phyloP scores from a whole-genome alignment of 306 rosid species.

The Echinosophora koreensis region DNA sequence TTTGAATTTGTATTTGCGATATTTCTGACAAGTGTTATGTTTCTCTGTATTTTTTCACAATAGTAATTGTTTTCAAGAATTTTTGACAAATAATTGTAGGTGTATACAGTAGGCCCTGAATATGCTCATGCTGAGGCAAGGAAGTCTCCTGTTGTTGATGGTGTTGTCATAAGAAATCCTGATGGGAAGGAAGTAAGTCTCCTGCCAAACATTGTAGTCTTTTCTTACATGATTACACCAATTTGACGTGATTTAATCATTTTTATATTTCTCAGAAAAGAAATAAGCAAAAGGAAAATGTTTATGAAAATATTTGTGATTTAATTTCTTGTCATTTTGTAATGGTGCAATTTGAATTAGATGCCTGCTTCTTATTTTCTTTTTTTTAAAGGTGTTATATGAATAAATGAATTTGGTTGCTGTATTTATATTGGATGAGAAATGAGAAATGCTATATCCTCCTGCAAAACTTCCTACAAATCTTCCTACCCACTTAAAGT shows the following conservation, averaged over 20 bases:
- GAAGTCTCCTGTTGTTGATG: constrained; percentile 99
- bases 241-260: too few species aligned
- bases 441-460: too few species aligned
- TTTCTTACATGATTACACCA: not conserved
- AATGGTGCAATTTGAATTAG: too few species aligned
- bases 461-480: too few species aligned
- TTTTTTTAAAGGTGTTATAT: too few species aligned
- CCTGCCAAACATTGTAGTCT: constrained; percentile 25
- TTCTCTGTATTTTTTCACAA: constrained; percentile 26
- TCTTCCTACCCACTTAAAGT: too few species aligned
- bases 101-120: constrained; percentile 97
- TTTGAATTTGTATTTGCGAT: not conserved
- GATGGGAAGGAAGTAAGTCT: constrained; percentile 96
- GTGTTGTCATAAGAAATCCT: constrained; percentile 98
- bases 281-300: not conserved
- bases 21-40: not conserved
- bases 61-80: constrained; percentile 40
- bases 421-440: too few species aligned
- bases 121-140: constrained; percentile 99
- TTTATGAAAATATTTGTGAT: too few species aligned
- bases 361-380: too few species aligned
- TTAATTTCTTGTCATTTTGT: too few species aligned
- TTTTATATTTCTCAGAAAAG: not conserved
- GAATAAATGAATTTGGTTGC: too few species aligned
- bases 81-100: constrained; percentile 63